Evolutionary conservation across 2,329 filamentous ascomycete species (phyloP).

Genomic region (Monosporascus cannonballus): DNA sequence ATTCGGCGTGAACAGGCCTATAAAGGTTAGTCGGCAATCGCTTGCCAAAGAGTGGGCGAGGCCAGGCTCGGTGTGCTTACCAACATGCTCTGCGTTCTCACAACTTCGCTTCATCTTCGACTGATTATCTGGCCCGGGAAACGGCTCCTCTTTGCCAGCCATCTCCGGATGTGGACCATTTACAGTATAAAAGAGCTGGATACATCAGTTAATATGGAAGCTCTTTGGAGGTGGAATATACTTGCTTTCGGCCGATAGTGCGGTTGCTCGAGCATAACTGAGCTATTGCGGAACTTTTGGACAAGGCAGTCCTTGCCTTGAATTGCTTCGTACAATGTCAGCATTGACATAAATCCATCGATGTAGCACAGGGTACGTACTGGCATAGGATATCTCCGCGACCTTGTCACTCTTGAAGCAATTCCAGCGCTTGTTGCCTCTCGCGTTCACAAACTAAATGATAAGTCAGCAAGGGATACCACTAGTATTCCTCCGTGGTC

Average conservation of each 20-base stretch:
- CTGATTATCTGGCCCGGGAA: constrained; percentile 75
- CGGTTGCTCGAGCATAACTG: constrained; percentile 82
- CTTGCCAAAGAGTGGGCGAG: not conserved
- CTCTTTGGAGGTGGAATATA: not conserved
- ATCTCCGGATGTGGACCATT: constrained; percentile 43
- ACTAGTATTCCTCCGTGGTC: constrained; percentile 20
- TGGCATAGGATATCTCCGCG: constrained; percentile 92
- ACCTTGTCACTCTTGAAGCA: constrained; percentile 79
- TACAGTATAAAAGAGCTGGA: constrained; percentile 46
- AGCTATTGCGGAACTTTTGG: constrained; percentile 94
- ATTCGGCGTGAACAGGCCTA: constrained; percentile 75
- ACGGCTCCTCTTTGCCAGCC: constrained; percentile 66
- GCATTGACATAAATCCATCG: constrained; percentile 3
- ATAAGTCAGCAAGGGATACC: constrained; percentile 17
- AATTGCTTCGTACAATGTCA: constrained; percentile 54
- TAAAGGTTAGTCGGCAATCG: constrained; percentile 5
- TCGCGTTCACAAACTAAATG: constrained; percentile 62
- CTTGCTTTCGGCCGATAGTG: constrained; percentile 78
- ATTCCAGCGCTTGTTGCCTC: constrained; percentile 70
- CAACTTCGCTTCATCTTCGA: constrained; percentile 84
- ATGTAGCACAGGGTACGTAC: constrained; percentile 42
- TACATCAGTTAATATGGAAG: constrained; percentile 10
- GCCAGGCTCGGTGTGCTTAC: constrained; percentile 39
- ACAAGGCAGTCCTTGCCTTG: constrained; percentile 88
- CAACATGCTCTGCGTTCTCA: constrained; percentile 80